These are phyloP conservation scores for Rhododendron vialii DNA, from an alignment of 148 eudicot genomes.

Conservation along the genomic window DNA sequence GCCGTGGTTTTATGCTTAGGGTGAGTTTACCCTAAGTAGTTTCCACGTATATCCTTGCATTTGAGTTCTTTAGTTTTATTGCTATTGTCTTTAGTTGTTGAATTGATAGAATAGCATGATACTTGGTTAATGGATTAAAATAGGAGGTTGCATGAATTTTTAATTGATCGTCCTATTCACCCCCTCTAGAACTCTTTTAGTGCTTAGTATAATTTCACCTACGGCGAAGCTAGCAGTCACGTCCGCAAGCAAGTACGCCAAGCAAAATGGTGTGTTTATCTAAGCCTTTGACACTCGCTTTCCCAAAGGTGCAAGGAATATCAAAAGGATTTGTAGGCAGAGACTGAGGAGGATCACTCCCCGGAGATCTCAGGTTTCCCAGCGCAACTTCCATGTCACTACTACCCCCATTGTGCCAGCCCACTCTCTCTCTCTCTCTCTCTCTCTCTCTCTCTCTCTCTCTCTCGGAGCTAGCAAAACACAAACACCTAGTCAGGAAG, in stretches of 20 bases:
- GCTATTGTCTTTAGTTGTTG: no score
- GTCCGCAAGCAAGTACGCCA: constrained; percentile 38
- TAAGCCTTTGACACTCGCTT: constrained; percentile 7
- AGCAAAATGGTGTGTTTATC: constrained; percentile 21
- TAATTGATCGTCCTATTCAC: no score
- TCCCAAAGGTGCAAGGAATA: constrained; percentile 22
- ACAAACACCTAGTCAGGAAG: neutral
- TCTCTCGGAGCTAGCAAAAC: neutral
- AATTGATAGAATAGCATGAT: no score
- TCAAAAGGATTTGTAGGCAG: constrained; percentile 20
- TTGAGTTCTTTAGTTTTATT: no score
- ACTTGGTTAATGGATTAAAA: no score
- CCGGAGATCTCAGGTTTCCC: constrained; percentile 28
- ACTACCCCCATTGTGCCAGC: neutral
- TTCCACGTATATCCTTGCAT: no score
- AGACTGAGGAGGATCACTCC: constrained; percentile 25
- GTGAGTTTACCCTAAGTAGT: no score
- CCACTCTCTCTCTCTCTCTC: neutral
- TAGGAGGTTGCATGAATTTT: no score
- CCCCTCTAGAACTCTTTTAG: no score
- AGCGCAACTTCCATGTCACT: neutral
- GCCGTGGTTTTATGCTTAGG: no score
- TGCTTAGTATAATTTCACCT: no score
- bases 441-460: neutral
- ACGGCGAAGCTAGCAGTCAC: neutral